These are phyloP conservation scores for Pelargonium nanum DNA, from an alignment of 345 rosid species.

Conservation along the genomic window DNA sequence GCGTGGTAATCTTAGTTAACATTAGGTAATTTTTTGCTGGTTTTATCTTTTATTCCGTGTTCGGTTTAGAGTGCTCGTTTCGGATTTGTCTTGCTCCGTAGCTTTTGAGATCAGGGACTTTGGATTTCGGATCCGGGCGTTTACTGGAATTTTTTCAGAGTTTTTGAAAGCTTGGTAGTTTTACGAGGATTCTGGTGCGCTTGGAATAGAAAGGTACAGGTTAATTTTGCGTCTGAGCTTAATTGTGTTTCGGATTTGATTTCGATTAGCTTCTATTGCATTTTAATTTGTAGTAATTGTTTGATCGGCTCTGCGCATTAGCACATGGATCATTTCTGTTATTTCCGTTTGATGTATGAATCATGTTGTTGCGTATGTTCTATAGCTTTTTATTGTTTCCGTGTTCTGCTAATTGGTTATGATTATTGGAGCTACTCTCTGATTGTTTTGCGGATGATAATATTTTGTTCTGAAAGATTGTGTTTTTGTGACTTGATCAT, in stretches of 20 bases:
- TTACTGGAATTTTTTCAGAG: too few species aligned
- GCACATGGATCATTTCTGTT: too few species aligned
- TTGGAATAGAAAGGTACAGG: not conserved
- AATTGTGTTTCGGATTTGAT: not conserved
- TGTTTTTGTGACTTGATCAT: too few species aligned
- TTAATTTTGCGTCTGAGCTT: not conserved
- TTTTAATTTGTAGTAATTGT: not conserved
- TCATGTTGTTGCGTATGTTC: too few species aligned
- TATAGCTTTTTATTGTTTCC: too few species aligned
- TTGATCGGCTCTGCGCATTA: not conserved
- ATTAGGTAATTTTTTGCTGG: slow-evolving; percentile 5
- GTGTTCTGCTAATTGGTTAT: too few species aligned
- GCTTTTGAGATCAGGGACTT: not conserved
- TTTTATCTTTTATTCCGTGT: not conserved
- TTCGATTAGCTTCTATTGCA: too few species aligned
- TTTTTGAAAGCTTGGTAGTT: not conserved
- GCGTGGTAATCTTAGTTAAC: slow-evolving; percentile 98
- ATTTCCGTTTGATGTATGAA: not conserved
- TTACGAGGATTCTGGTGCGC: not conserved
- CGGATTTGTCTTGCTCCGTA: not conserved
- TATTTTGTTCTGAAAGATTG: too few species aligned
- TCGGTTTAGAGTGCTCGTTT: not conserved
- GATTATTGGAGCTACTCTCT: too few species aligned
- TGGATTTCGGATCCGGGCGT: not conserved
- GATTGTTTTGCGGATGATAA: too few species aligned